Percentiles rank a stretch among this genome's conserved stretches.
These are phyloP conservation scores for Nakazawaea pomicola DNA, from an alignment of 805 yeast species.

Conservation along the genomic window DNA sequence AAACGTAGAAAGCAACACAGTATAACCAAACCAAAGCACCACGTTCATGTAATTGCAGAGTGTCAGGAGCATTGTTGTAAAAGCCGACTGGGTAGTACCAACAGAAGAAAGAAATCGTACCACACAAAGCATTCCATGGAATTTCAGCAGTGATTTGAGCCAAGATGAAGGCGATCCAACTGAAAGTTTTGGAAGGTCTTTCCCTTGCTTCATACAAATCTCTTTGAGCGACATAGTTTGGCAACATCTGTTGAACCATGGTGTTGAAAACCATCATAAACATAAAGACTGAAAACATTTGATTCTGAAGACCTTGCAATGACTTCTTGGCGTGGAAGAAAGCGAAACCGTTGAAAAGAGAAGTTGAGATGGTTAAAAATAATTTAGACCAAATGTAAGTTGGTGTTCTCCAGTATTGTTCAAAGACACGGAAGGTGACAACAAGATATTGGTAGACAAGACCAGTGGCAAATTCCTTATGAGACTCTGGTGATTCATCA, in stretches of 20 bases:
- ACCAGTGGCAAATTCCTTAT: constrained; percentile 39
- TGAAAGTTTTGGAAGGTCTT: constrained; percentile 65
- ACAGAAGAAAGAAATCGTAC: constrained; percentile 57
- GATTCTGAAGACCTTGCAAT: constrained; percentile 72
- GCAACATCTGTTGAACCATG: constrained; percentile 57
- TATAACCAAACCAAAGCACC: constrained; percentile 47
- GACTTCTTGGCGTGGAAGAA: constrained; percentile 62
- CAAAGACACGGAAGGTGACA: constrained; percentile 46
- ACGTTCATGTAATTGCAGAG: constrained; percentile 40
- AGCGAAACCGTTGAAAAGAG: constrained; percentile 64
- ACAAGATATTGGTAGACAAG: constrained; percentile 34
- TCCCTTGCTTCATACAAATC: constrained; percentile 69
- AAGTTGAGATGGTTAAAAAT: constrained; percentile 44
- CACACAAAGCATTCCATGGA: constrained; percentile 58
- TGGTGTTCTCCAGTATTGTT: constrained; percentile 66
- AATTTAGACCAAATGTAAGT: constrained; percentile 53
- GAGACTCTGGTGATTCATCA: constrained; percentile 26
- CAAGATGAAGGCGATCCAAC: constrained; percentile 57
- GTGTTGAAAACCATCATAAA: constrained; percentile 52
- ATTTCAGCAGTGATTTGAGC: constrained; percentile 63
- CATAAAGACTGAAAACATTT: constrained; percentile 75
- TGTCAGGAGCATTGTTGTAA: constrained; percentile 51
- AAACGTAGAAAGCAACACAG: constrained; percentile 41
- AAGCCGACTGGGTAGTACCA: constrained; percentile 75
- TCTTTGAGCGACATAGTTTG: constrained; percentile 57